These are phyloP conservation scores for Ehretia macrophylla DNA, from an alignment of 257 asterid species.

Conservation along the genomic window DNA sequence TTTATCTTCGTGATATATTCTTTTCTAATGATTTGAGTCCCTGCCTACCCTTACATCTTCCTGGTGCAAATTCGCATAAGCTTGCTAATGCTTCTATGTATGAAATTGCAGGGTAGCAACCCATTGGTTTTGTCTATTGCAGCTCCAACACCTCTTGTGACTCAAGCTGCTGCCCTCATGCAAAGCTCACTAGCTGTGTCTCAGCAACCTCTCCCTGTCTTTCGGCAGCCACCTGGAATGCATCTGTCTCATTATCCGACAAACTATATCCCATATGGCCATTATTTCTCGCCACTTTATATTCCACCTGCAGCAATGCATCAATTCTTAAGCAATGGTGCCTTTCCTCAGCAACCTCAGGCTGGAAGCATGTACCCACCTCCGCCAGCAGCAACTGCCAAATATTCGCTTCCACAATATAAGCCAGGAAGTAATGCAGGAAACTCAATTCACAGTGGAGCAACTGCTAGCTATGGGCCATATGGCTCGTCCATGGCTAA, in stretches of 20 bases:
- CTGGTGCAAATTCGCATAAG: background rate
- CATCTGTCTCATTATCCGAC: constrained; percentile 83
- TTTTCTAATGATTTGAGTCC: background rate
- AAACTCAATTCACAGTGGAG: constrained; percentile 55
- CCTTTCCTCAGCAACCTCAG: constrained; percentile 85
- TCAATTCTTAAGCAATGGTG: constrained; percentile 68
- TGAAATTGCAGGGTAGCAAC: constrained; percentile 55
- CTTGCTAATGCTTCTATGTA: background rate
- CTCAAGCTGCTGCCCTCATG: constrained; percentile 77
- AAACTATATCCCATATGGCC: constrained; percentile 71
- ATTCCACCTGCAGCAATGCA: constrained; percentile 73
- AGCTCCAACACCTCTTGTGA: constrained; percentile 74
- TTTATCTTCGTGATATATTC: no score
- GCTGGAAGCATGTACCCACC: constrained; percentile 62
- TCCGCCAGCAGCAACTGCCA: constrained; percentile 63
- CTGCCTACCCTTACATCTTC: background rate
- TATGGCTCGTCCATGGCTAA: constrained; percentile 62
- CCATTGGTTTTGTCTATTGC: constrained; percentile 56
- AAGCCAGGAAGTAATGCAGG: constrained; percentile 74
- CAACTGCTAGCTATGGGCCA: constrained; percentile 72
- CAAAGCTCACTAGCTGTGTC: constrained; percentile 58
- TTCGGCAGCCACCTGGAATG: constrained; percentile 79
- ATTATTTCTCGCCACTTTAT: constrained; percentile 70
- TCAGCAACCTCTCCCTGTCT: constrained; percentile 66
- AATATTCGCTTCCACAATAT: constrained; percentile 71